Evolutionary conservation across 129 eudicot species (phyloP), one percentile per base, ranked within the genome.

Genomic region (Lactuca sativa): DNA sequence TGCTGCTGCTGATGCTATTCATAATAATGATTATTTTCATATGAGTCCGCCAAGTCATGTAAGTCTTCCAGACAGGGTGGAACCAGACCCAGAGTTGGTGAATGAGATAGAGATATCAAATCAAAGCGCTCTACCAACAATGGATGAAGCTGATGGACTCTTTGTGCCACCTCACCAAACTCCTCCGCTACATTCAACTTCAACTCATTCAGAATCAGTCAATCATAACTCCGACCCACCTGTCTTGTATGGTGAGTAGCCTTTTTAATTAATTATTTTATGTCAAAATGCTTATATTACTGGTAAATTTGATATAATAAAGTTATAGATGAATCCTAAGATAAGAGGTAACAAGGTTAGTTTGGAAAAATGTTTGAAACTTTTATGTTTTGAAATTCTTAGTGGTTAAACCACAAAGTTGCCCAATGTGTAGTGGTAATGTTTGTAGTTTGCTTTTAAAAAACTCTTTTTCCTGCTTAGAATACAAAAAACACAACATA

Each of bases 201-300:
- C 82, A 7, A 67, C 71, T 55, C 64, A 71, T 21, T 73, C 84
- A 60, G 82, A 66, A 21, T 54, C 63, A 8, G 73, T 62, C 13
- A 74, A 25, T 31, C 80, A 69, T 49, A 69, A 17, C 52, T 56
- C 55, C 8, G 81, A 56, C 68, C 72, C 70, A 12, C 69, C 36
- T 37, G 75, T 61, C 44, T 63, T 69, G 36, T 79, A 66, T 74
- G 89, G 98, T 92, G 63, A 43, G 98, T 71, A 25, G 25, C 13
- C 30, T n/a, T 64, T 48, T 8, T 33, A 47, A 25, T 25, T 25
- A 25, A 25, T 25, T 25, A 25, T 25, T 25, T 25, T 25, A 25
- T 25, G 30, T 25, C 2, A 25, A 25, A 25, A 25, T 25, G 30
- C 2, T 25, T 25, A 25, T 25, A 25, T 25, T 25, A 25, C 30